Percentiles rank a stretch among this genome's conserved stretches.
Evolutionary conservation across 2,329 filamentous ascomycete genomes (phyloP).

Genomic region (Epichloe bromicola): DNA sequence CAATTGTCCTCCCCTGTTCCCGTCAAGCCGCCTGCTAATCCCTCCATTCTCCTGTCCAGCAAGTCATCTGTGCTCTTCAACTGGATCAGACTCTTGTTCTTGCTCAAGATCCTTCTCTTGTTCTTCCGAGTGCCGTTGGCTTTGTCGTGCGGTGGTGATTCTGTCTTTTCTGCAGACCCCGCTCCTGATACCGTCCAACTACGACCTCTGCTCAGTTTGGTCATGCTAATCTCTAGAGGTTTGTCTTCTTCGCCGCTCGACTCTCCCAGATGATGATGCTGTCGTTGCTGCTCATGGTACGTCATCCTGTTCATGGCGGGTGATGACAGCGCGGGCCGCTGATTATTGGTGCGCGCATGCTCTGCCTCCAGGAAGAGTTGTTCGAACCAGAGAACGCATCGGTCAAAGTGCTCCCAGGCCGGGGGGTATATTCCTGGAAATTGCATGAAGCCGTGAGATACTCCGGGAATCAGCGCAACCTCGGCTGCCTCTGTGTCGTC

Average conservation of each 20-base stretch:
- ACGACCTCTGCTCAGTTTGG: conserved; percentile 27
- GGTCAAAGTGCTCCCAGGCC: conserved; percentile 75
- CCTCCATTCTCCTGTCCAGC: conserved; percentile 44
- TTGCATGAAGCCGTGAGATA: conserved; percentile 88
- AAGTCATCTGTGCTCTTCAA: conserved; percentile 46
- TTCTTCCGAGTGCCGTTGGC: conserved; percentile 8
- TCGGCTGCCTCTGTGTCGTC: conserved; percentile 41
- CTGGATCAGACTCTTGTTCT: conserved; percentile 36
- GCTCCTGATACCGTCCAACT: conserved; percentile 15
- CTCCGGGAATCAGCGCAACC: conserved; percentile 73
- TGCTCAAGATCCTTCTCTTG: conserved; percentile 21
- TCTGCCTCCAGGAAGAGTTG: conserved; percentile 53
- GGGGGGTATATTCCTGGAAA: conserved; percentile 87
- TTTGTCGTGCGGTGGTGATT: conserved; percentile 2
- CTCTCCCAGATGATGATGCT: conserved; percentile 30
- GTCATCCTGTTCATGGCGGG: neutral
- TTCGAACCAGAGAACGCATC: conserved; percentile 69
- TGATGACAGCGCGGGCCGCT: neutral
- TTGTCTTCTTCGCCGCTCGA: conserved; percentile 67
- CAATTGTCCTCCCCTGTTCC: conserved; percentile 33
- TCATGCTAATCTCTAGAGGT: conserved; percentile 70
- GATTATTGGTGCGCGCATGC: conserved; percentile 18
- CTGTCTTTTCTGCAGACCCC: conserved; percentile 13
- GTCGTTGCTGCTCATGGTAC: conserved; percentile 10
- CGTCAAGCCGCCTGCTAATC: conserved; percentile 40